Base-by-base conservation (phyloP, 148 eudicot species). In the Camellia japonica region DNA sequence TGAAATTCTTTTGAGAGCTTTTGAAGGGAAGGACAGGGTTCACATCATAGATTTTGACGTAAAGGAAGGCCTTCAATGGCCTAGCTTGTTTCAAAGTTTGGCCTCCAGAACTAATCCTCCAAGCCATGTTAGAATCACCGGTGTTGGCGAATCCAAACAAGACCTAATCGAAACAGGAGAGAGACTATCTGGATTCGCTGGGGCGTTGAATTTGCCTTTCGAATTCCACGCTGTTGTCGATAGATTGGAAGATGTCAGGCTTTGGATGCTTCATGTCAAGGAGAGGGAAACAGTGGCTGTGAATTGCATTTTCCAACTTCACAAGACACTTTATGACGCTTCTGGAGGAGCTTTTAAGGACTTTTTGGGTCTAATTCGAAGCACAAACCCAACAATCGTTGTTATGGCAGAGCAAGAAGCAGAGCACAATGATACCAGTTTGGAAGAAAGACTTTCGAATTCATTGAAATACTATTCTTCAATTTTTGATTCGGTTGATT, bases 241-340 rank as follows among this genome's bases (percentile, higher is more conserved):
- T 78, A 78, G 94, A 78, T 80, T 93, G 79, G 97, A 96, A 81
- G 99, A 96, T 79, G 97, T 96, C 30, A 86, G 99, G 84, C 83
- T 92, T 12, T 96, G 99, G 99, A 96, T 96, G 99, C 97, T 96
- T 64, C 99, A 96, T 81, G 94, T 96, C 5, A 96, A 96, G 87
- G 99, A 91, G 78, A 81, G 85, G 5, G 99, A 96, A 79, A 83
- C 84, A 14, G 99, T 96, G 75, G 99, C 91, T 6, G 87, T 90
- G 66, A 96, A 91, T 42, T 96, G 98, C 71, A 59, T 86, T 18
- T 89, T 88, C 18, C 99, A 96, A 71, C 83, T 96, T 62, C 99
- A 96, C 82, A 96, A 93, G 86, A 79, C 87, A 80, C 88, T 93
- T 9, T 91, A 96, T 66, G 99, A 96, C 65, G 54, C 78, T 56